A percentile compares a stretch with the other conserved stretches of the same genome.
These are phyloP conservation scores for Ajuga chamaepitys DNA, from an alignment of 257 asterid genomes.

Conservation along the genomic window DNA sequence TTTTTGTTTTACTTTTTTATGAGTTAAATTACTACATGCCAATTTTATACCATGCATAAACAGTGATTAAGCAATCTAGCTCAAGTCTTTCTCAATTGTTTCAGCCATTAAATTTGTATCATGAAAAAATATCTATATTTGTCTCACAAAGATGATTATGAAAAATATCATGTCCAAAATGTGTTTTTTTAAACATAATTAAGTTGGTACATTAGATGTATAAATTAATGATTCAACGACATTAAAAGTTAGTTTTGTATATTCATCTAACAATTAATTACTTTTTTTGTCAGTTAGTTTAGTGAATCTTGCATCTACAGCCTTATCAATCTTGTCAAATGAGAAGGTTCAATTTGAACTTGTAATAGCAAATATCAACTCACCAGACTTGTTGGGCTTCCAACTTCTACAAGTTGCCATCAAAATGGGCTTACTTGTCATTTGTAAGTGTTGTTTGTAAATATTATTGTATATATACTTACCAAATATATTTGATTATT, in stretches of 20 bases:
- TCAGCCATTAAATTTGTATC: too few species aligned
- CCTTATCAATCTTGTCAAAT: constrained; percentile 19
- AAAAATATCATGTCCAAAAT: too few species aligned
- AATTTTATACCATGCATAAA: too few species aligned
- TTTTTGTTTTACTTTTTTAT: too few species aligned
- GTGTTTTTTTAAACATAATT: too few species aligned
- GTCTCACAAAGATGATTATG: background rate
- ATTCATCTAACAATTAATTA: background rate
- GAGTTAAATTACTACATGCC: too few species aligned
- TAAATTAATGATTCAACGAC: too few species aligned
- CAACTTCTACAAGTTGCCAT: constrained; percentile 25
- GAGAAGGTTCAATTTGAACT: constrained; percentile 24
- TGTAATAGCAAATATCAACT: constrained; percentile 18
- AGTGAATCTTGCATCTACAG: constrained; percentile 25
- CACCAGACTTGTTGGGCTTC: constrained; percentile 7
- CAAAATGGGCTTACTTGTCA: constrained; percentile 18
- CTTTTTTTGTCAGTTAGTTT: constrained; percentile 23
- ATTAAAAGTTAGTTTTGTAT: too few species aligned
- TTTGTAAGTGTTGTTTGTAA: constrained; percentile 21
- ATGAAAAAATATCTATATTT: too few species aligned
- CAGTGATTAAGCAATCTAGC: too few species aligned
- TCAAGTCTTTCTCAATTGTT: background rate
- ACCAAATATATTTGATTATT: too few species aligned
- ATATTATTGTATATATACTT: background rate
- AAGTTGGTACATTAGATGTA: too few species aligned